Conservation (phyloP, 805 yeast species). For the Yarrowia keelungensis region DNA sequence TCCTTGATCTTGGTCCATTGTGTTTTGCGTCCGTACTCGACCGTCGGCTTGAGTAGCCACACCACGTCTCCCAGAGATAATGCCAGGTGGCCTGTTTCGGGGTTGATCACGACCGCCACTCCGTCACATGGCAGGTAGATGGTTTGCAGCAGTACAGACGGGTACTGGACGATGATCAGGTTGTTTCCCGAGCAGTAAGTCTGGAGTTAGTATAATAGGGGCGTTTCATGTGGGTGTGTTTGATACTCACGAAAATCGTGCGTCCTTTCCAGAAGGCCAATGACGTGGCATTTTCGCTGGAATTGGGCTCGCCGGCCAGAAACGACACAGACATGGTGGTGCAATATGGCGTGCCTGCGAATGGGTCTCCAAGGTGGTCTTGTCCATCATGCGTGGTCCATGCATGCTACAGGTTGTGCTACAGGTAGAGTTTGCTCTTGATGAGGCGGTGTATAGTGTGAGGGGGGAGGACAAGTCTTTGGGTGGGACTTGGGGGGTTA, state of each 20-base stretch:
- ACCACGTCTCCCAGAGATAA: slow-evolving; percentile 44
- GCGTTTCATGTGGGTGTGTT: not conserved
- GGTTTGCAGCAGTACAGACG: slow-evolving; percentile 70
- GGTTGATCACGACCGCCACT: slow-evolving; percentile 67
- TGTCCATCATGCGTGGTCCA: not conserved
- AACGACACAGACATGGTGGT: slow-evolving; percentile 48
- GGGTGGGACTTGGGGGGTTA: not conserved
- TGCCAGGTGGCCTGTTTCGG: slow-evolving; percentile 59
- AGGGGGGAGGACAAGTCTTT: not conserved
- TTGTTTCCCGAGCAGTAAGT: slow-evolving; percentile 90
- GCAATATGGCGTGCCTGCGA: slow-evolving; percentile 5
- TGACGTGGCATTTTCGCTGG: slow-evolving; percentile 41
- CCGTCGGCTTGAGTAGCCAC: slow-evolving; percentile 44
- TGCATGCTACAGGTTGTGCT: not conserved
- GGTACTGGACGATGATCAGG: slow-evolving; percentile 67
- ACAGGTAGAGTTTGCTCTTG: slow-evolving; percentile 1
- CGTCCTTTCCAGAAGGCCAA: slow-evolving; percentile 35
- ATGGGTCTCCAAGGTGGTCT: slow-evolving; percentile 8
- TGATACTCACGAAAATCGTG: slow-evolving; percentile 25
- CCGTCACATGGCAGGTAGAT: slow-evolving; percentile 74
- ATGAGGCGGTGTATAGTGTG: not conserved
- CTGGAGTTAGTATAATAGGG: slow-evolving; percentile 40
- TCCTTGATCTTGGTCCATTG: slow-evolving; percentile 60
- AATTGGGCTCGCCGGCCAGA: slow-evolving; percentile 86
- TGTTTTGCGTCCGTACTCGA: slow-evolving; percentile 41